Evolutionary conservation across 2,329 filamentous ascomycete species (phyloP).

Genomic region (Botrytis galanthina): DNA sequence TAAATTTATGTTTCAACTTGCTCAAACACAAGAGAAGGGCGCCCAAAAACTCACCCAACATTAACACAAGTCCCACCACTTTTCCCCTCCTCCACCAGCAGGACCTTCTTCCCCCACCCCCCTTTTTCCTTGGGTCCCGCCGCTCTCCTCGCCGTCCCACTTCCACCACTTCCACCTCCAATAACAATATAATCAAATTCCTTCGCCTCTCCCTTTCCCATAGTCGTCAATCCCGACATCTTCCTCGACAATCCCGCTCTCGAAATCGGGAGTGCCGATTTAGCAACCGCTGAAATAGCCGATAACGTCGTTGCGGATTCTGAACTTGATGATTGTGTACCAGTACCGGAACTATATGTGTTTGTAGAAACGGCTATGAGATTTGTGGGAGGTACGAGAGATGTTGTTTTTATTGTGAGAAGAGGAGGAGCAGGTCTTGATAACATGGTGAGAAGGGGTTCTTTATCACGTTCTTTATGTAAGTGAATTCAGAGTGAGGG

Average conservation of each 20-base stretch:
- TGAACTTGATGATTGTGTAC: background rate
- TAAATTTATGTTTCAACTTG: background rate
- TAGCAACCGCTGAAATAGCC: conserved; percentile 10
- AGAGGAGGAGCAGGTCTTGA: background rate
- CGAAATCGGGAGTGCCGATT: conserved; percentile 21
- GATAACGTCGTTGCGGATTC: conserved; percentile 19
- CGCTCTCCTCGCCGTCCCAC: conserved; percentile 48
- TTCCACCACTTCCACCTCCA: conserved; percentile 51
- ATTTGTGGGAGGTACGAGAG: conserved; percentile 3
- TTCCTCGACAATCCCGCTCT: conserved; percentile 14
- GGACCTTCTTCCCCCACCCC: conserved; percentile 51
- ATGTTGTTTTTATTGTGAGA: conserved; percentile 3
- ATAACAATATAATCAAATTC: conserved; percentile 54
- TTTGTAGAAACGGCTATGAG: conserved; percentile 8
- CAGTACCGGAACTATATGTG: background rate
- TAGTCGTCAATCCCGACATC: background rate
- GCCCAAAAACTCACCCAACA: conserved; percentile 45
- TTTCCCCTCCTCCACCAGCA: conserved; percentile 49
- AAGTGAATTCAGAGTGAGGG: conserved; percentile 12
- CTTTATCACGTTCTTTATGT: conserved; percentile 15
- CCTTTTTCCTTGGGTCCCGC: conserved; percentile 38
- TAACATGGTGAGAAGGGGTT: conserved; percentile 1
- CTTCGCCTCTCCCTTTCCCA: conserved; percentile 33
- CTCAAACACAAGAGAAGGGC: background rate
- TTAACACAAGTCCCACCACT: conserved; percentile 52